phyloP scores from a whole-genome alignment of 139 green algal species.

The Chlamydomonas asymmetrica region DNA sequence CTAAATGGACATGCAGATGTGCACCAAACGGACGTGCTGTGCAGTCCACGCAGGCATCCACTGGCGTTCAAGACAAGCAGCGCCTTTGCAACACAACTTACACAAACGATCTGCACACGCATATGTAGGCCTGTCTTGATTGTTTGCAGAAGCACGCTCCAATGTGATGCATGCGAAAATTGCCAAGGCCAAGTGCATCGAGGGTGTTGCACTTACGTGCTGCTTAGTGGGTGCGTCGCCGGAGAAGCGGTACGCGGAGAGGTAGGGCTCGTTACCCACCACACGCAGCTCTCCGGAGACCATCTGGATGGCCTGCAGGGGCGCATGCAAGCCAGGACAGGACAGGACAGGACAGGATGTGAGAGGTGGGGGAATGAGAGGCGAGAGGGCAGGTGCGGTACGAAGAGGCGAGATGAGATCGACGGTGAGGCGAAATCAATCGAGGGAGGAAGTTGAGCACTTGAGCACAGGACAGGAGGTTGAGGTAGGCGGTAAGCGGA shows the following conservation, averaged over 20 bases:
- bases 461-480: background rate
- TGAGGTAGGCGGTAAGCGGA: background rate
- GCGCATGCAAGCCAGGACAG: background rate
- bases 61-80: too few relatives aligned
- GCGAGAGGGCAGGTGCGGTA: background rate
- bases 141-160: too few relatives aligned
- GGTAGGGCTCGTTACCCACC: background rate
- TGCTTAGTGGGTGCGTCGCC: background rate
- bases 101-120: background rate
- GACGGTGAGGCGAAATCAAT: background rate
- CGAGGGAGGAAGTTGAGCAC: background rate
- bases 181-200: too few relatives aligned
- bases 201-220: background rate
- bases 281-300: slow-evolving; percentile 19
- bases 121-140: too few relatives aligned
- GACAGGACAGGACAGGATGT: background rate
- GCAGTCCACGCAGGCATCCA: too few relatives aligned
- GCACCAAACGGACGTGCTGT: too few relatives aligned
- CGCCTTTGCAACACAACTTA: slow-evolving; percentile 4
- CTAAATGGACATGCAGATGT: too few relatives aligned
- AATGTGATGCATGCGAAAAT: too few relatives aligned
- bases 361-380: background rate
- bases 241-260: slow-evolving; percentile 3
- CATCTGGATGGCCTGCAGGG: slow-evolving; percentile 19
- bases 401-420: background rate